These are phyloP conservation scores for Xylaria sp. DNA, from an alignment of 2,329 filamentous ascomycete species.

Conservation along the genomic window DNA sequence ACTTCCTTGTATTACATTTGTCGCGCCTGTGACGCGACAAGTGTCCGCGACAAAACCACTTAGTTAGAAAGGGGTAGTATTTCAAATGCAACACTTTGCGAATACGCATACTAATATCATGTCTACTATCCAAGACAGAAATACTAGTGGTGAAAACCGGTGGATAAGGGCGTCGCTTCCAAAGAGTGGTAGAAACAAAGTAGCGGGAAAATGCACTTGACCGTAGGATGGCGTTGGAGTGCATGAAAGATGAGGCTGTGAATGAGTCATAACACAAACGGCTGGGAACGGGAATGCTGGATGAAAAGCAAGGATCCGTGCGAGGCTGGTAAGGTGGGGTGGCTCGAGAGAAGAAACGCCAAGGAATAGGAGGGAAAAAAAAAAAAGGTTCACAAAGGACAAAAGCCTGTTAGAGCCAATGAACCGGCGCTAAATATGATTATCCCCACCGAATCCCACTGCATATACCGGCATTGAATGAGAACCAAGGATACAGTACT, in stretches of 20 bases:
- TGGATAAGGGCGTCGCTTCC: background rate
- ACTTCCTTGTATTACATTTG: conserved; percentile 29
- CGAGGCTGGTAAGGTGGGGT: conserved; percentile 41
- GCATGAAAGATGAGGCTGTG: conserved; percentile 41
- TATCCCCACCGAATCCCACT: conserved; percentile 35
- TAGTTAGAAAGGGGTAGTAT: background rate
- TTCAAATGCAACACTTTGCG: conserved; percentile 25
- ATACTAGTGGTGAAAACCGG: background rate
- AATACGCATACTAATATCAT: background rate
- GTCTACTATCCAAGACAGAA: background rate
- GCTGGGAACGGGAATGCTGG: conserved; percentile 42
- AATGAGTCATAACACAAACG: conserved; percentile 47
- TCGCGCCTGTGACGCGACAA: conserved; percentile 24
- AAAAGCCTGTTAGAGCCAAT: conserved; percentile 29
- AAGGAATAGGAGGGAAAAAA: conserved; percentile 7
- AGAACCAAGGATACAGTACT: conserved; percentile 43
- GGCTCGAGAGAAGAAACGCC: conserved; percentile 33
- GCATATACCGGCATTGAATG: conserved; percentile 43
- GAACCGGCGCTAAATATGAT: conserved; percentile 10
- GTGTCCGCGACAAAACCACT: conserved; percentile 8
- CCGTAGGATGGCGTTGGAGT: conserved; percentile 26
- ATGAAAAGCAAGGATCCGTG: conserved; percentile 41
- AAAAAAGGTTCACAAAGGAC: conserved; percentile 31
- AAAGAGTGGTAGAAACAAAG: conserved; percentile 7
- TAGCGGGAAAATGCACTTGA: conserved; percentile 19